A percentile compares a stretch with the other conserved stretches of the same genome.
These are phyloP conservation scores for Stemphylium lycopersici DNA, from an alignment of 2,329 filamentous ascomycete genomes.

Conservation along the genomic window DNA sequence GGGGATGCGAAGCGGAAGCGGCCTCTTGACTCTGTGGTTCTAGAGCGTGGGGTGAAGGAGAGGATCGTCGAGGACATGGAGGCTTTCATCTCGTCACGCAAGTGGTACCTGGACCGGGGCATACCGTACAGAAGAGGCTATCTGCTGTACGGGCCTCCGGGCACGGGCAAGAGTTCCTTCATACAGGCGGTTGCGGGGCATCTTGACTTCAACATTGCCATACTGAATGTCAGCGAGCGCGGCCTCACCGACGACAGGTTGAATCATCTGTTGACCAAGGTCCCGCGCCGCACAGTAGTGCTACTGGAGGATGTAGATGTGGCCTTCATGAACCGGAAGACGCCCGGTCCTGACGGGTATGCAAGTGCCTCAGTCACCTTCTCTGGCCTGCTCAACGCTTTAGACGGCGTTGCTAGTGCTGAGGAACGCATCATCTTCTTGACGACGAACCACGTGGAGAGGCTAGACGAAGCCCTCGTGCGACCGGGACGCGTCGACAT, in stretches of 20 bases:
- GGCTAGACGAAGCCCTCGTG: constrained; percentile 86
- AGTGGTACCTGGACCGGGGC: constrained; percentile 93
- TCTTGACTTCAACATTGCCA: constrained; percentile 88
- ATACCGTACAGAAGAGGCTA: constrained; percentile 93
- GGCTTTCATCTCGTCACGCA: constrained; percentile 78
- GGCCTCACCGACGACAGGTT: constrained; percentile 89
- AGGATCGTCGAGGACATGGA: constrained; percentile 78
- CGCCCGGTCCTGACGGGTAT: constrained; percentile 81
- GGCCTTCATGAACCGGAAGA: constrained; percentile 81
- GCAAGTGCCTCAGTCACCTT: constrained; percentile 89
- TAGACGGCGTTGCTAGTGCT: constrained; percentile 89
- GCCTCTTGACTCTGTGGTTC: constrained; percentile 83
- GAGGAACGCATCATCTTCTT: constrained; percentile 94
- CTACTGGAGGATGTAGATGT: constrained; percentile 91
- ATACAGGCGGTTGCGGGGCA: constrained; percentile 95
- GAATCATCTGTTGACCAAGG: constrained; percentile 82
- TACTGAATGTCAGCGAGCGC: constrained; percentile 87
- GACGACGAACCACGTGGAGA: constrained; percentile 92
- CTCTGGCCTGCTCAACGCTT: constrained; percentile 75
- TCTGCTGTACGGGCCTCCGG: constrained; percentile 85
- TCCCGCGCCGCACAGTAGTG: constrained; percentile 81
- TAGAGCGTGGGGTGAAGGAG: constrained; percentile 84
- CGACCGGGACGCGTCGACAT: constrained; percentile 92
- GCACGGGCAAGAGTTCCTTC: constrained; percentile 93
- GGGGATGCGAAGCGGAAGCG: constrained; percentile 86